Conservation (phyloP, 2,329 filamentous ascomycete genomes). For the Colletotrichum kahawae region DNA sequence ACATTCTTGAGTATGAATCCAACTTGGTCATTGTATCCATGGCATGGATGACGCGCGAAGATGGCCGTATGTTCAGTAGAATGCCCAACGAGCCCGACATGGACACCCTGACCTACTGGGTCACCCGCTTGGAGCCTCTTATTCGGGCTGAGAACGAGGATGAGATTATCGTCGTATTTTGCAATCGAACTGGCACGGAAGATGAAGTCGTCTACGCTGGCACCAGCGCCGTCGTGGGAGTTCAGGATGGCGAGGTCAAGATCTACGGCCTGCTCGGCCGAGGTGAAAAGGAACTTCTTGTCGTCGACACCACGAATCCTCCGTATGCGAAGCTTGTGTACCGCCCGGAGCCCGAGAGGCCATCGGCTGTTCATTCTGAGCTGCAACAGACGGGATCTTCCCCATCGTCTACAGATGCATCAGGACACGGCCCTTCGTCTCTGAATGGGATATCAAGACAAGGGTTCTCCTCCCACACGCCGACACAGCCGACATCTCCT, state of each 20-base stretch:
- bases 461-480: no score
- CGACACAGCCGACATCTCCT: no score
- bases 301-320: constrained; percentile 64
- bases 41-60: constrained; percentile 75
- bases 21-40: constrained; percentile 74
- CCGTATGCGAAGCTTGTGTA: constrained; percentile 52
- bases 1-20: constrained; percentile 60
- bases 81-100: constrained; percentile 68
- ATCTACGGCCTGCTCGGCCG: constrained; percentile 75
- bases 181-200: constrained; percentile 74
- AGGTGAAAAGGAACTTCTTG: constrained; percentile 69
- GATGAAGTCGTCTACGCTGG: constrained; percentile 73
- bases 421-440: no score
- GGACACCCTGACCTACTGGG: constrained; percentile 78
- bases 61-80: constrained; percentile 48
- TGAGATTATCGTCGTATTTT: constrained; percentile 69
- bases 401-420: no score
- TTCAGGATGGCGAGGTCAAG: constrained; percentile 67
- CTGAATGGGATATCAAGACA: no score
- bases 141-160: constrained; percentile 55
- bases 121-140: constrained; percentile 71
- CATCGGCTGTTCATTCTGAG: neutral
- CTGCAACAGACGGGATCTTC: no score
- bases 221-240: constrained; percentile 72
- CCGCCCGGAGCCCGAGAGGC: neutral